These are phyloP conservation scores for Solioccasus polychromus DNA, from an alignment of 768 basidiomycete genomes.

Conservation along the genomic window DNA sequence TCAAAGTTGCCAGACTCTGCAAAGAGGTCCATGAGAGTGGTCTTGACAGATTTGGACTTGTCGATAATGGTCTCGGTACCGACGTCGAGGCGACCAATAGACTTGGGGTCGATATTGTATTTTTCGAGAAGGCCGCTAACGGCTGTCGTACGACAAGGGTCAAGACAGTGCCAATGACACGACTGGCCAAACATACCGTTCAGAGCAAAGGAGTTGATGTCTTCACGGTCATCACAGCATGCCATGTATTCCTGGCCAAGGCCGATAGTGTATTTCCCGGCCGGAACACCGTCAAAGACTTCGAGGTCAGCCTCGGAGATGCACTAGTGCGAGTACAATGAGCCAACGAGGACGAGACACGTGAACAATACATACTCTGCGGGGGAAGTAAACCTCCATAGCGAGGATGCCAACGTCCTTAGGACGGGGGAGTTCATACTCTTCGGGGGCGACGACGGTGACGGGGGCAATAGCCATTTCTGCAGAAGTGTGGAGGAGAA, in stretches of 20 bases:
- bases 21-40: constrained; percentile 97
- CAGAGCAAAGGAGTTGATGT: constrained; percentile 97
- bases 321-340: constrained; percentile 50
- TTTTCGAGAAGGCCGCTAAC: constrained; percentile 88
- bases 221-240: constrained; percentile 97
- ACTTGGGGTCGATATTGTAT: constrained; percentile 93
- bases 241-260: constrained; percentile 98
- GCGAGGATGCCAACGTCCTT: constrained; percentile 93
- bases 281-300: constrained; percentile 87
- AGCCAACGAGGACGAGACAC: constrained; percentile 9
- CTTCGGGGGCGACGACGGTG: constrained; percentile 8
- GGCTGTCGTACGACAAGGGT: constrained; percentile 43
- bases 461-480: constrained; percentile 26
- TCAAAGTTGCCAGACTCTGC: constrained; percentile 90
- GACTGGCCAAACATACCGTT: constrained; percentile 60
- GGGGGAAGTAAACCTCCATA: constrained; percentile 94
- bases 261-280: constrained; percentile 99
- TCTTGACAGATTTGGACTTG: constrained; percentile 99
- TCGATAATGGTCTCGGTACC: constrained; percentile 99
- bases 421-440: constrained; percentile 50
- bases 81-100: constrained; percentile 96
- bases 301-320: constrained; percentile 96
- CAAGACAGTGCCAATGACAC: background rate
- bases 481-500: constrained; percentile 1
- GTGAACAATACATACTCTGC: constrained; percentile 55